Base-by-base conservation (phyloP, 257 asterid genomes). In the Gentiana straminea region DNA sequence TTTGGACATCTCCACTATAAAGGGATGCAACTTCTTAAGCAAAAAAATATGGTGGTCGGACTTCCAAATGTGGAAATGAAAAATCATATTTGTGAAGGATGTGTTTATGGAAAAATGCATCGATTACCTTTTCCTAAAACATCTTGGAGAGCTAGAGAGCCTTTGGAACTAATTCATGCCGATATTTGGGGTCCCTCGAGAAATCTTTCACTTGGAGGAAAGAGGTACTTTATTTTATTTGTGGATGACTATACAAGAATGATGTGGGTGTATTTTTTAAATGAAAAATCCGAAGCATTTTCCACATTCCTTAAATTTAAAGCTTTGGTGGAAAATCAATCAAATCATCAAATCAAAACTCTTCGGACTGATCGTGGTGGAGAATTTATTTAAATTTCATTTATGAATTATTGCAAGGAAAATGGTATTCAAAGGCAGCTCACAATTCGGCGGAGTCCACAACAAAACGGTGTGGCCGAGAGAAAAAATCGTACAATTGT, bases 351-450 rank as follows among this genome's bases (percentile, higher is more conserved):
- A 5, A 1, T 60, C 4, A 60, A 60, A 10, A 10, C 7, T 35
- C 36, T 60, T n/a, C 37, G 46, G n/a, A 49, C 56, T 7, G 41
- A 58, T 35, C 11, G 38, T 6, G 62, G 62, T n/a, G 62, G 53
- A 7, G 9, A 58, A 45, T 60, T 59, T 12, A 7, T n/a, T 10
- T 59, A 43, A 3, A 59, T 35, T 47, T 13, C 9, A 5, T 59
- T 59, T 34, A 46, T 5, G 1, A 4, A 8, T 0, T 58, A 5
- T 43, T 58, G 52, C 36, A 13, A 58, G 7, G 5, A 58, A 24
- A 33, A n/a, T n/a, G 52, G 52, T 1, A 58, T 58, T n/a, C 8
- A 15, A 7, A 58, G 50, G 52, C 51, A 58, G 5, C 62, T 43
- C n/a, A 58, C 62, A 1, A 41, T 48, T 0, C 32, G 52, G 9